Percentiles rank a stretch among this genome's conserved stretches.
phyloP scores from a whole-genome alignment of 371 early-diverging fungal species.

The Circinella umbellata region DNA sequence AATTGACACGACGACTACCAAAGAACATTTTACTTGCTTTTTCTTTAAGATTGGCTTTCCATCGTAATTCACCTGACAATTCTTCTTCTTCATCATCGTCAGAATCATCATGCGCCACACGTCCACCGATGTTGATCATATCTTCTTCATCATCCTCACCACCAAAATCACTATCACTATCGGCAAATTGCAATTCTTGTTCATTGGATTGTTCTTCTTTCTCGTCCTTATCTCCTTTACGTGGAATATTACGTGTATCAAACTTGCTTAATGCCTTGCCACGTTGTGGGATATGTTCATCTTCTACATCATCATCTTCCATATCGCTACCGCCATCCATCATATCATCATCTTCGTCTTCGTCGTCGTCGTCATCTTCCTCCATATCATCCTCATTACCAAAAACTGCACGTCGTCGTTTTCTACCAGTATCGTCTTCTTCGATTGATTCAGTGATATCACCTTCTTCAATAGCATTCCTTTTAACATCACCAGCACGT shows the following conservation, averaged over 20 bases:
- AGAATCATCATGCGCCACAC: slow-evolving; percentile 29
- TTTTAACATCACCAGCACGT: slow-evolving; percentile 62
- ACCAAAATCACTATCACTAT: slow-evolving; percentile 72
- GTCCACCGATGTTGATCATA: slow-evolving; percentile 52
- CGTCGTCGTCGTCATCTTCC: slow-evolving; percentile 47
- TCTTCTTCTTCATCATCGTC: slow-evolving; percentile 56
- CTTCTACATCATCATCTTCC: slow-evolving; percentile 34
- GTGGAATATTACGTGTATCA: slow-evolving; percentile 52
- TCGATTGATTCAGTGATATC: slow-evolving; percentile 46
- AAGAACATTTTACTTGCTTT: slow-evolving; percentile 70
- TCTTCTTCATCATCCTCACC: slow-evolving; percentile 57
- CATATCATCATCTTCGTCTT: slow-evolving; percentile 45
- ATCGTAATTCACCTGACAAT: slow-evolving; percentile 68
- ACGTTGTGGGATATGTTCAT: slow-evolving; percentile 44
- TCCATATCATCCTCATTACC: slow-evolving; percentile 47
- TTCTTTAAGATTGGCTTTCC: slow-evolving; percentile 75
- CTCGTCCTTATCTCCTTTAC: slow-evolving; percentile 53
- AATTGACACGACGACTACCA: slow-evolving; percentile 68
- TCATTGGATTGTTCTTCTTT: slow-evolving; percentile 48
- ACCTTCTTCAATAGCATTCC: slow-evolving; percentile 27
- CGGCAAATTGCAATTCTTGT: slow-evolving; percentile 69
- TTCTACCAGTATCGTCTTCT: slow-evolving; percentile 51
- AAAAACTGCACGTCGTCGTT: slow-evolving; percentile 66
- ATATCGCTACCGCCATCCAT: slow-evolving; percentile 49
- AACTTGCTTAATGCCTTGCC: slow-evolving; percentile 54